Conservation (phyloP, 257 asterid genomes). For the Solanum ossicruentum region DNA sequence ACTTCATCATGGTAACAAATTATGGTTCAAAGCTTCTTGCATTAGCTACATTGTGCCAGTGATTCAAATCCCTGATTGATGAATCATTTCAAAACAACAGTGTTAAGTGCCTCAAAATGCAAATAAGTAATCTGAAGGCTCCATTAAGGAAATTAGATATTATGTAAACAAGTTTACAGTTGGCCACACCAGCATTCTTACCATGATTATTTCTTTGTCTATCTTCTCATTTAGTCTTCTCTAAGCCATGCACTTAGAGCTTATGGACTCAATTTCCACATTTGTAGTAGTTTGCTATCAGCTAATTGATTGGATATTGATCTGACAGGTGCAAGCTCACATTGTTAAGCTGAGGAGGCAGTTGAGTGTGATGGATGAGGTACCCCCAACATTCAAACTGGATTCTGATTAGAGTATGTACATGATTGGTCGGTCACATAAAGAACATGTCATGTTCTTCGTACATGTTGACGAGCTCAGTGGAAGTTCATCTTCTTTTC, state of each 20-base stretch:
- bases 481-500: background rate
- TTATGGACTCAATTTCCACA: background rate
- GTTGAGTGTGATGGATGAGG: slow-evolving; percentile 47
- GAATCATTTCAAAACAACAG: background rate
- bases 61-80: background rate
- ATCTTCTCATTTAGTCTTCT: background rate
- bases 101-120: background rate
- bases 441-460: background rate
- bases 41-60: background rate
- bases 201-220: background rate
- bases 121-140: background rate
- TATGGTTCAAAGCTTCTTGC: background rate
- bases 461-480: slow-evolving; percentile 18
- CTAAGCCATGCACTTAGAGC: background rate
- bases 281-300: background rate
- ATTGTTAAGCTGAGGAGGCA: slow-evolving; percentile 65
- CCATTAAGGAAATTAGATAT: background rate
- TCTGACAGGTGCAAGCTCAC: slow-evolving; percentile 68
- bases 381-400: slow-evolving; percentile 43
- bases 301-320: background rate
- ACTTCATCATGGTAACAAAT: background rate
- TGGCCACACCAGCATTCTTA: background rate
- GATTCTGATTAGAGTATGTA: slow-evolving; percentile 25
- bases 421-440: background rate
- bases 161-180: background rate